Base-by-base conservation (phyloP, 2,329 filamentous ascomycete genomes). In the Epichloe gansuensis region DNA sequence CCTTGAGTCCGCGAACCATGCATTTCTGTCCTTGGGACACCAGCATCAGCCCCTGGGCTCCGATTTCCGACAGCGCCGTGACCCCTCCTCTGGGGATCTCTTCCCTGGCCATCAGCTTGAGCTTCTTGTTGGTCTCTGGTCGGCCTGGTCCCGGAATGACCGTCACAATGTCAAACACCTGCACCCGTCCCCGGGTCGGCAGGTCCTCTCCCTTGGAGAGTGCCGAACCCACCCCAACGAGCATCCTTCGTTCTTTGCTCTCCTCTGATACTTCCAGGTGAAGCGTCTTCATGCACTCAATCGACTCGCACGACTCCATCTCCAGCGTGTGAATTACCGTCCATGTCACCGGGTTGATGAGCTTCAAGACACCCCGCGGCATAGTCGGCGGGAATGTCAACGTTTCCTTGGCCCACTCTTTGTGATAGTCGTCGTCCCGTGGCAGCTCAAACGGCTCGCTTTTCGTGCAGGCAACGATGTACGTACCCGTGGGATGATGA, bases 21-120 rank as follows among this genome's bases (percentile, higher is more conserved):
- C 89, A 91, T 68, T 98, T 98, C 63, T 96, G 90, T 1, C 93
- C 93, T 64, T 98, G 93, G 0, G 90, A 89, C 41, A 87, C 87
- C 55, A 93, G 83, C 75, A 94, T 82, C 58, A 91, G 89, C 1
- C 87, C 93, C 67, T 93, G 89, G 0, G 84, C 89, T 42, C 87
- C 91, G 51, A 95, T 84, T 56, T 87, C 84, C 1, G 85, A 89
- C 11, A 98, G 68, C 0, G 88, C 86, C 13, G 91, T 95, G 25
- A 98, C 88, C 4, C 89, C 89, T 9, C 93, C 93, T 48, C 93
- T 87, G n/a, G 81, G 78, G 27, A 97, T 89, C 49, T 95, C 88
- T 66, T 98, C 93, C 61, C 86, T 87, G 5, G 88, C 87, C 15
- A 96, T 77, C 4, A 94, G 77, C 64, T 95, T 94, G 36, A 98